Conservation (phyloP, 495 filamentous ascomycete species). For the Podospora fimiseda region DNA sequence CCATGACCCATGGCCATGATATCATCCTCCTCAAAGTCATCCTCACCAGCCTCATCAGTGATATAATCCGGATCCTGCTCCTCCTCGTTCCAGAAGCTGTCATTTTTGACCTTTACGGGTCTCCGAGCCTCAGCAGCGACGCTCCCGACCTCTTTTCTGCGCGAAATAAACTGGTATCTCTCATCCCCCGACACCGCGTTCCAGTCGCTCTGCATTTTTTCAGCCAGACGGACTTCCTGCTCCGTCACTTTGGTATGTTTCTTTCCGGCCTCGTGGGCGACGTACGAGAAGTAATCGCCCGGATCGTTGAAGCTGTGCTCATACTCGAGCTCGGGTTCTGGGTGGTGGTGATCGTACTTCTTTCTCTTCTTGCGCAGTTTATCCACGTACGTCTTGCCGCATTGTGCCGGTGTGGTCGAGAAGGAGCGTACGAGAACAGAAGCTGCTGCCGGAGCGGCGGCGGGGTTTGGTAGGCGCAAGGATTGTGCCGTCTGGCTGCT, state of each 20-base stretch:
- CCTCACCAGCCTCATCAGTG: constrained; percentile 33
- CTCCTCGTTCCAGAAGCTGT: constrained; percentile 35
- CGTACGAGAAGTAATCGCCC: constrained; percentile 14
- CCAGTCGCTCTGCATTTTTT: constrained; percentile 14
- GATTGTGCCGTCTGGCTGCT: constrained; percentile 22
- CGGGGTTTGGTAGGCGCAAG: constrained; percentile 8
- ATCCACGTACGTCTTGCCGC: neutral
- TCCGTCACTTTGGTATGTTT: constrained; percentile 3
- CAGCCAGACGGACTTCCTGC: constrained; percentile 3
- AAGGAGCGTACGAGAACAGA: too few species aligned
- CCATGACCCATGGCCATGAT: constrained; percentile 73
- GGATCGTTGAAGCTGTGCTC: constrained; percentile 9
- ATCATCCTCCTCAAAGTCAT: constrained; percentile 61
- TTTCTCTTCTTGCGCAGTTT: neutral
- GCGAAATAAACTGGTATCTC: constrained; percentile 8
- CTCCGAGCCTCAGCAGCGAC: constrained; percentile 6
- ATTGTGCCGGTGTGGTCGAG: constrained; percentile 27
- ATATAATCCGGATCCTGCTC: constrained; percentile 39
- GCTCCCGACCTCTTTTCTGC: constrained; percentile 6
- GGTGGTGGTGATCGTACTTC: constrained; percentile 1
- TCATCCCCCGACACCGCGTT: constrained; percentile 6
- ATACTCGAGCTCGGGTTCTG: constrained; percentile 4
- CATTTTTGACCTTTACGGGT: constrained; percentile 6
- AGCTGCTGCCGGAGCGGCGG: constrained; percentile 21
- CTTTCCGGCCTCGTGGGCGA: neutral